A percentile compares a stretch with the other conserved stretches of the same genome.
These are phyloP conservation scores for Wickerhamomyces bovis DNA, from an alignment of 805 yeast species.

Conservation along the genomic window DNA sequence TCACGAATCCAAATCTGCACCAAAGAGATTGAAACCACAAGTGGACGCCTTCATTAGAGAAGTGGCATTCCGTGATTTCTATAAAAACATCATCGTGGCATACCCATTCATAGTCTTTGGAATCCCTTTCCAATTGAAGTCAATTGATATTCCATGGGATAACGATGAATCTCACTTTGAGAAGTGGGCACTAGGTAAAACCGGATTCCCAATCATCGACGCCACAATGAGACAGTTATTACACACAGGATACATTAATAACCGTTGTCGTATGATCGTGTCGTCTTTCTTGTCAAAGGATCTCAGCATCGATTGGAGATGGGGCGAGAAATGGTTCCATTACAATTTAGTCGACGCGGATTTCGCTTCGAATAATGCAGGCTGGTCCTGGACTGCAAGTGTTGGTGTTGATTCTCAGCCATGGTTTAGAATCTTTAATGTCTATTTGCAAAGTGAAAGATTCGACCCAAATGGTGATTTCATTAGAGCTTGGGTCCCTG, in stretches of 20 bases:
- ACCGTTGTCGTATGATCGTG: constrained; percentile 48
- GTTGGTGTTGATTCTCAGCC: constrained; percentile 54
- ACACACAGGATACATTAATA: constrained; percentile 48
- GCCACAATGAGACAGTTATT: constrained; percentile 50
- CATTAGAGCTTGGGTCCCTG: constrained; percentile 46
- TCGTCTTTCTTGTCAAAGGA: constrained; percentile 47
- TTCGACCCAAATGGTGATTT: constrained; percentile 42
- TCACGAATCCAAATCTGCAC: constrained; percentile 25
- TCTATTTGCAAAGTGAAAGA: constrained; percentile 41
- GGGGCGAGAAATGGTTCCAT: constrained; percentile 48
- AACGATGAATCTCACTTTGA: constrained; percentile 35
- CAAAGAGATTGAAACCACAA: constrained; percentile 20
- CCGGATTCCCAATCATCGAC: constrained; percentile 53
- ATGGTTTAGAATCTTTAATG: constrained; percentile 50
- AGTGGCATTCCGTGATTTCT: constrained; percentile 55
- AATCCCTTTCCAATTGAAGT: constrained; percentile 41
- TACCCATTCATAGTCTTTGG: constrained; percentile 50
- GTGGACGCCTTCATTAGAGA: constrained; percentile 43
- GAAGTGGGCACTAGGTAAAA: constrained; percentile 47
- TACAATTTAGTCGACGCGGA: constrained; percentile 46
- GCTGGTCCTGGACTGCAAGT: constrained; percentile 52
- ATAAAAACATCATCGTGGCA: constrained; percentile 39
- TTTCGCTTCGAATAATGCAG: constrained; percentile 48
- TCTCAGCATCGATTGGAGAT: constrained; percentile 47
- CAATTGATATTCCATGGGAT: constrained; percentile 37